phyloP scores from a whole-genome alignment of 208 protist genomes.

The Entamoeba moshkovskii region DNA sequence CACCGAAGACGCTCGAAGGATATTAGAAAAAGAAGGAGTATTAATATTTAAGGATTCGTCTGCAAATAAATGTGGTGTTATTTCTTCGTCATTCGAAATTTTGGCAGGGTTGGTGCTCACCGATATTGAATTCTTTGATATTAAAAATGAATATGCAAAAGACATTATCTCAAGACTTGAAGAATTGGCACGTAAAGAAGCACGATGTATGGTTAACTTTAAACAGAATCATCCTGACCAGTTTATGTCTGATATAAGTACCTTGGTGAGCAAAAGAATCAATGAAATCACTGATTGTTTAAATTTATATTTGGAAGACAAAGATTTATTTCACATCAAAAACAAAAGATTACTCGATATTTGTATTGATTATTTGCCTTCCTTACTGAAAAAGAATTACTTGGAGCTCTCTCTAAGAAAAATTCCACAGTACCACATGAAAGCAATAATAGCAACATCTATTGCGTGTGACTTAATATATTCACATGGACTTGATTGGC shows the following conservation, averaged over 20 bases:
- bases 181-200: not conserved
- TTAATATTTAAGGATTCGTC: slow-evolving; percentile 1
- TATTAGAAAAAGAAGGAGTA: not conserved
- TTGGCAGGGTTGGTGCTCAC: not conserved
- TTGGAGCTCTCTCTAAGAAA: not conserved
- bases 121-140: not conserved
- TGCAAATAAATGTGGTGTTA: not conserved
- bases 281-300: not conserved
- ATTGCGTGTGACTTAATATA: not conserved
- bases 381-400: not conserved
- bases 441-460: not conserved
- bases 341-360: not conserved
- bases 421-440: not conserved
- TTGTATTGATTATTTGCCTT: not conserved
- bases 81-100: not conserved
- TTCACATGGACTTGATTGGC: not conserved
- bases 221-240: not conserved
- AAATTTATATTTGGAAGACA: not conserved
- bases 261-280: not conserved
- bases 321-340: not conserved
- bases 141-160: not conserved
- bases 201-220: not conserved
- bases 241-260: not conserved
- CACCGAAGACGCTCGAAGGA: not conserved
- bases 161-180: not conserved